Evolutionary conservation across 768 basidiomycete genomes (phyloP).

Genomic region (Rhizopogon vesiculosus): DNA sequence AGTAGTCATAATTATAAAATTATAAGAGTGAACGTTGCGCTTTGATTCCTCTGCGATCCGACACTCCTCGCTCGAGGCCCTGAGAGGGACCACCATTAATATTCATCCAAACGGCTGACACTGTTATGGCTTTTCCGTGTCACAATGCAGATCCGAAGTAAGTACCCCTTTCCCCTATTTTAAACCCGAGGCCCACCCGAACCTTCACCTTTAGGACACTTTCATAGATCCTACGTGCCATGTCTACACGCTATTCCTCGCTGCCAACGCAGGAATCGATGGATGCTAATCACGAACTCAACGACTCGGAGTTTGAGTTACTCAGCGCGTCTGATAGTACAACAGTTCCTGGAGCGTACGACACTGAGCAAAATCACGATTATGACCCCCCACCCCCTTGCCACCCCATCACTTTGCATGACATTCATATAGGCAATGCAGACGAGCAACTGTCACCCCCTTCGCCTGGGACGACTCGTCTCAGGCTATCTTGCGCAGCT

Average conservation of each 20-base stretch:
- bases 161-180: no score
- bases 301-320: constrained; percentile 60
- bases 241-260: constrained; percentile 47
- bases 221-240: constrained; percentile 10
- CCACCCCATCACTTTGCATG: constrained; percentile 56
- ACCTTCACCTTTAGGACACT: no score
- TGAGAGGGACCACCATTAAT: no score
- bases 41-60: no score
- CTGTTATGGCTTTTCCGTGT: no score
- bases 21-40: no score
- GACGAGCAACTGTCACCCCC: constrained; percentile 60
- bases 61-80: no score
- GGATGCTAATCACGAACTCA: constrained; percentile 54
- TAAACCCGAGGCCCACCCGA: no score
- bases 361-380: constrained; percentile 79
- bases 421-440: constrained; percentile 64
- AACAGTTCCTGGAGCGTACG: constrained; percentile 46
- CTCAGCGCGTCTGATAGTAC: not conserved
- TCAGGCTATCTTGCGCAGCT: constrained; percentile 46
- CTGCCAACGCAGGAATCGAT: constrained; percentile 25
- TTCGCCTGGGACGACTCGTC: constrained; percentile 30
- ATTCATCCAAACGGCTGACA: no score
- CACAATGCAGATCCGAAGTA: no score
- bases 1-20: no score
- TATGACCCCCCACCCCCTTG: constrained; percentile 67